Percentiles rank a stretch among this genome's conserved stretches.
Conservation (phyloP, 2,329 filamentous ascomycete species). For the Penicillium sp. region DNA sequence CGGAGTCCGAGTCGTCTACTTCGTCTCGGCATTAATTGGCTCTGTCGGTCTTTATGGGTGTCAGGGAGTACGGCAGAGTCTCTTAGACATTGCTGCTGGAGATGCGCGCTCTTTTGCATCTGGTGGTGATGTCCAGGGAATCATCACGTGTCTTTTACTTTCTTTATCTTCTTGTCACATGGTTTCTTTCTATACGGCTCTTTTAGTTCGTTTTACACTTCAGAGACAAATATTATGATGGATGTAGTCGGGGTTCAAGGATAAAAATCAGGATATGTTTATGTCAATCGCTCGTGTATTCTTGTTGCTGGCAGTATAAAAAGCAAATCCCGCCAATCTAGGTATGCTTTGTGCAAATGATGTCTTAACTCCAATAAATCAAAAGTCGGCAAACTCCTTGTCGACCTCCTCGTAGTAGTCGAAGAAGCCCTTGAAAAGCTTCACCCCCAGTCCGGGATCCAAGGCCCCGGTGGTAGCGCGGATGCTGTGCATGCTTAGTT, state of each 20-base stretch:
- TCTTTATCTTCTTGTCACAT: not conserved
- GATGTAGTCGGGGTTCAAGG: constrained; percentile 2
- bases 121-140: not conserved
- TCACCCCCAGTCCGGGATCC: constrained; percentile 82
- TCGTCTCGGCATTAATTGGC: not conserved
- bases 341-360: not conserved
- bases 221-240: constrained; percentile 2
- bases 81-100: not conserved
- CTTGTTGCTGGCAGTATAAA: constrained; percentile 1
- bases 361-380: constrained; percentile 1
- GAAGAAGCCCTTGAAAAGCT: constrained; percentile 84
- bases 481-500: constrained; percentile 91
- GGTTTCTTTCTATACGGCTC: constrained; percentile 1
- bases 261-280: not conserved
- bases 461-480: constrained; percentile 79
- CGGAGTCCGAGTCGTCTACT: constrained; percentile 5
- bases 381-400: constrained; percentile 60
- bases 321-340: not conserved
- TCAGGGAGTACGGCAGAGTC: not conserved
- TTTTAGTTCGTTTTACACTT: not conserved
- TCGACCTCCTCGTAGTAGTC: constrained; percentile 83
- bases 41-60: not conserved
- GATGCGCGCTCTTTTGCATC: not conserved
- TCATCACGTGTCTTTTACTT: not conserved
- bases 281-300: not conserved